A percentile compares a stretch with the other conserved stretches of the same genome.
These are phyloP conservation scores for Podaxis carcinomalis DNA, from an alignment of 768 basidiomycete genomes.

Conservation along the genomic window DNA sequence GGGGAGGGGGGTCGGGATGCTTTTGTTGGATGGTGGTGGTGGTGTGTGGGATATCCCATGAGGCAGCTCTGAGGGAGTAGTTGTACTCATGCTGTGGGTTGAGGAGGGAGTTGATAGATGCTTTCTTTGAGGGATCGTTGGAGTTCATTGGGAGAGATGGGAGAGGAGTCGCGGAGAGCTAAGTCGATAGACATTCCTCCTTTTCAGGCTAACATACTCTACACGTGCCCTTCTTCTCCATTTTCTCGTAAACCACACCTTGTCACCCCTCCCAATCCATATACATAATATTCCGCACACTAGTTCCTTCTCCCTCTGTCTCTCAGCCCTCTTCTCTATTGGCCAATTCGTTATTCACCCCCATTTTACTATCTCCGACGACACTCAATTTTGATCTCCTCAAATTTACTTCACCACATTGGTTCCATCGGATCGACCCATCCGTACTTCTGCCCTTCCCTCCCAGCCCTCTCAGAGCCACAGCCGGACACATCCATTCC, in stretches of 20 bases:
- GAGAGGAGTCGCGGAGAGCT: neutral
- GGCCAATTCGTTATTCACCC: neutral
- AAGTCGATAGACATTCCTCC: slow-evolving; percentile 1
- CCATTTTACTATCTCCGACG: neutral
- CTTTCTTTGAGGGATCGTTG: slow-evolving; percentile 36
- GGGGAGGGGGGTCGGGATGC: slow-evolving; percentile 5
- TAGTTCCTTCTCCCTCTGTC: neutral
- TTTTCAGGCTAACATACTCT: slow-evolving; percentile 1
- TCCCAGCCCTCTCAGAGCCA: neutral
- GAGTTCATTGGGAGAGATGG: slow-evolving; percentile 23
- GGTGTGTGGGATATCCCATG: slow-evolving; percentile 18
- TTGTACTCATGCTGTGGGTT: slow-evolving; percentile 29
- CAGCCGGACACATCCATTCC: neutral
- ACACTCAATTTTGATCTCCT: neutral
- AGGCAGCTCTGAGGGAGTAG: slow-evolving; percentile 15
- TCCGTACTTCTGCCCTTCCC: neutral
- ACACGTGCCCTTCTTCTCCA: slow-evolving; percentile 4
- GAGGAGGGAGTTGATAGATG: slow-evolving; percentile 36
- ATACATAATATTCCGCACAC: slow-evolving; percentile 3
- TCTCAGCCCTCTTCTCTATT: neutral
- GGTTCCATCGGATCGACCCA: neutral
- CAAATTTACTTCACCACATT: slow-evolving; percentile 1
- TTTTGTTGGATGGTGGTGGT: neutral
- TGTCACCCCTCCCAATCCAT: neutral
- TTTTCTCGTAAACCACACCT: slow-evolving; percentile 1